These are phyloP conservation scores for Umbelopsis ramanniana DNA, from an alignment of 192 early-diverging fungal species.

Conservation along the genomic window DNA sequence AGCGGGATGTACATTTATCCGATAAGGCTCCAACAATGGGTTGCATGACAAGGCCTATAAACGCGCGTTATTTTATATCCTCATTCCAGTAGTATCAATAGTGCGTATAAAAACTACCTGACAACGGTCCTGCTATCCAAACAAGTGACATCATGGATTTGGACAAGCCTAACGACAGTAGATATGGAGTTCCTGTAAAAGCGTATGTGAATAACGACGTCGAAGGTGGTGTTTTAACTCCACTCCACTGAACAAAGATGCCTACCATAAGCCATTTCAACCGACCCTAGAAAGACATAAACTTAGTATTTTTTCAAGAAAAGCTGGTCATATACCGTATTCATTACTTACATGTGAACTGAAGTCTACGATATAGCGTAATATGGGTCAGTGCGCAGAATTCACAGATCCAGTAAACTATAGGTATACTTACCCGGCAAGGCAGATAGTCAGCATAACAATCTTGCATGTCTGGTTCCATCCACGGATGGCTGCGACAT, in stretches of 20 bases:
- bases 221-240: not conserved
- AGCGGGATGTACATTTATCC: conserved; percentile 71
- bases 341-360: conserved; percentile 66
- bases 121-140: conserved; percentile 93
- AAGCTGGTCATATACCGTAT: not conserved
- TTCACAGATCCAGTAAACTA: not conserved
- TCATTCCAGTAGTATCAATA: too few relatives aligned
- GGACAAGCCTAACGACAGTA: conserved; percentile 81
- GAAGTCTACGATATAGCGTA: conserved; percentile 42
- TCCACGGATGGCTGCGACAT: conserved; percentile 8
- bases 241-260: not conserved
- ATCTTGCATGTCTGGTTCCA: conserved; percentile 41
- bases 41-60: conserved; percentile 70
- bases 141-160: conserved; percentile 87
- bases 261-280: conserved; percentile 73
- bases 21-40: conserved; percentile 85
- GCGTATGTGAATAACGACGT: not conserved
- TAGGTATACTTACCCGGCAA: conserved; percentile 50
- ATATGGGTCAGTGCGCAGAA: not conserved
- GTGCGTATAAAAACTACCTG: conserved; percentile 46
- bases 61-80: not conserved
- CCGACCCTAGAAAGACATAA: conserved; percentile 56
- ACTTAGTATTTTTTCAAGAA: conserved; percentile 8
- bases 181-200: conserved; percentile 75
- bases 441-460: conserved; percentile 57